phyloP scores from a whole-genome alignment of 2,329 filamentous ascomycete genomes.

The Paraconiothyrium brasiliense region DNA sequence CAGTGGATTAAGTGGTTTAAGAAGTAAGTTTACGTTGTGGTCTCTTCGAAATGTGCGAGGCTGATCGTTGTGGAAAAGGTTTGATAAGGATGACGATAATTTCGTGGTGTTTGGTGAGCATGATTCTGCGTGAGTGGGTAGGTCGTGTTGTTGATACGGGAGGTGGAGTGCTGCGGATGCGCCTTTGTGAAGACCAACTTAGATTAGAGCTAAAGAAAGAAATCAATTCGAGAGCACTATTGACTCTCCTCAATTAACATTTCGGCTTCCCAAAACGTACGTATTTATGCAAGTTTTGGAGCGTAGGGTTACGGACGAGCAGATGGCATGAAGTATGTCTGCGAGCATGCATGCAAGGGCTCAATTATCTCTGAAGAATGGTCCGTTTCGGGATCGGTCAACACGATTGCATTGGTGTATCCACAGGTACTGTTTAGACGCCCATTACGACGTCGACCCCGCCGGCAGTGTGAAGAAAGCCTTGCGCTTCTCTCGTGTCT shows the following conservation, averaged over 20 bases:
- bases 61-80: background rate
- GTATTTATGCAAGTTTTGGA: too few species aligned
- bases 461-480: constrained; percentile 40
- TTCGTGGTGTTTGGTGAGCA: background rate
- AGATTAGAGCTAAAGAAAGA: background rate
- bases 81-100: background rate
- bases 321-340: too few species aligned
- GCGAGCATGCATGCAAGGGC: too few species aligned
- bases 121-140: background rate
- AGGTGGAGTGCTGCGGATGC: background rate
- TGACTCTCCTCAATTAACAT: too few species aligned
- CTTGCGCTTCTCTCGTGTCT: constrained; percentile 42
- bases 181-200: background rate
- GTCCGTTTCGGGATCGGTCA: too few species aligned
- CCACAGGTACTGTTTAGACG: background rate
- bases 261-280: too few species aligned
- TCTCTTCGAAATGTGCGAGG: background rate
- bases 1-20: constrained; percentile 1
- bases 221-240: background rate
- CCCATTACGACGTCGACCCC: constrained; percentile 7
- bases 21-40: background rate
- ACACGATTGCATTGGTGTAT: background rate
- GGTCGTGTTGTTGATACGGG: background rate
- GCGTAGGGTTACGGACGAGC: too few species aligned
- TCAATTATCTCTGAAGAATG: too few species aligned